A percentile compares a stretch with the other conserved stretches of the same genome.
Evolutionary conservation across 208 protist species (phyloP).

Genomic region (Zelonia costaricensis): DNA sequence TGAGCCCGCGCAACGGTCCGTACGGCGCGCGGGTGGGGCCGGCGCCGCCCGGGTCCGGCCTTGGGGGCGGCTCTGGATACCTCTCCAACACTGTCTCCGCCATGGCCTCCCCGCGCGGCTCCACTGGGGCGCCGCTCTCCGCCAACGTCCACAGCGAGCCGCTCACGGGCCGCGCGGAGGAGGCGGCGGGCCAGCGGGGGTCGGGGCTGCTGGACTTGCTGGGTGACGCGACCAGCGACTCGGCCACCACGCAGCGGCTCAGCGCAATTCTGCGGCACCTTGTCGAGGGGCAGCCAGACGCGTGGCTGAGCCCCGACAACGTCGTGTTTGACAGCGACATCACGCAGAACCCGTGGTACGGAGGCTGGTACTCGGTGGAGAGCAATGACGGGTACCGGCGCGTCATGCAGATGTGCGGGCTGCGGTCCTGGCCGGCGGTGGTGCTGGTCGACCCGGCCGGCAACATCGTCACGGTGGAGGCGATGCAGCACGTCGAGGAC

Average conservation of each 20-base stretch:
- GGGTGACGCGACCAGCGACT: not conserved
- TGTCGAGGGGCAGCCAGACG: conserved; percentile 19
- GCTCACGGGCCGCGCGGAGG: not conserved
- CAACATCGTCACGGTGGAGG: conserved; percentile 44
- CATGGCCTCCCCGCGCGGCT: conserved; percentile 12
- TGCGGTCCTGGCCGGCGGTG: conserved; percentile 63
- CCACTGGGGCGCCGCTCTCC: not conserved
- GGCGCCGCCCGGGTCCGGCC: not conserved
- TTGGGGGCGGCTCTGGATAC: not conserved
- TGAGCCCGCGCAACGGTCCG: not conserved
- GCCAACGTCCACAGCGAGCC: not conserved
- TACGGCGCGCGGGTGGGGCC: not conserved
- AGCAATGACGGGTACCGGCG: conserved; percentile 58
- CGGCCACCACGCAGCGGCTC: conserved; percentile 3
- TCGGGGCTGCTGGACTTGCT: conserved; percentile 4
- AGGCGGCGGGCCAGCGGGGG: not conserved
- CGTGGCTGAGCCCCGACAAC: conserved; percentile 20
- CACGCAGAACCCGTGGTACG: conserved; percentile 52
- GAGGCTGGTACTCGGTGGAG: conserved; percentile 66
- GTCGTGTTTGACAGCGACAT: conserved; percentile 42
- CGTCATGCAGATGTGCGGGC: conserved; percentile 40
- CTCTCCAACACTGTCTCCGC: conserved; percentile 6
- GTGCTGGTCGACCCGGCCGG: conserved; percentile 61
- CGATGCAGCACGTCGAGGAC: conserved; percentile 54
- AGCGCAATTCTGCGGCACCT: conserved; percentile 19